These are phyloP conservation scores for Exophiala spinifera DNA, from an alignment of 2,329 filamentous ascomycete genomes.

Conservation along the genomic window DNA sequence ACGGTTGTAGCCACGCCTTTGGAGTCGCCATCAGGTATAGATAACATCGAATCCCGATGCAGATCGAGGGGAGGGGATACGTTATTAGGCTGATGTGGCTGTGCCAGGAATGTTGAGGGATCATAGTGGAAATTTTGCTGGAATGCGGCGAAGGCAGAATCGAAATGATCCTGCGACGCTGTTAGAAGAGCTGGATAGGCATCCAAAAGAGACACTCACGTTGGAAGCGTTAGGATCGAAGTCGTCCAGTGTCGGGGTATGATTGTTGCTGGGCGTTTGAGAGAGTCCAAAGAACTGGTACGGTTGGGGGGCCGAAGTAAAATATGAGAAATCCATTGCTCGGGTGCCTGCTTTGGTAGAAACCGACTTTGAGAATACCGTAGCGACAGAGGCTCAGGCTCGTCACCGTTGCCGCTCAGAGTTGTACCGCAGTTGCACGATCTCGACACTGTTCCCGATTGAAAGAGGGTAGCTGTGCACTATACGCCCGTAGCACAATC, in stretches of 20 bases:
- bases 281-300: slow-evolving; percentile 51
- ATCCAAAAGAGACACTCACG: slow-evolving; percentile 34
- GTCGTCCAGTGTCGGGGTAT: slow-evolving; percentile 43
- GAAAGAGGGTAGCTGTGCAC: too few relatives aligned
- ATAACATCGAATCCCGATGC: slow-evolving; percentile 33
- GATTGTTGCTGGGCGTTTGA: slow-evolving; percentile 35
- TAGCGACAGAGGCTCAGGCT: too few relatives aligned
- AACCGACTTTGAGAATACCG: too few relatives aligned
- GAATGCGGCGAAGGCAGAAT: slow-evolving; percentile 37
- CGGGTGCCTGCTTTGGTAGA: too few relatives aligned
- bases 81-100: slow-evolving; percentile 16
- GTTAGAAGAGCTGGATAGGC: slow-evolving; percentile 24
- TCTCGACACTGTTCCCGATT: too few relatives aligned
- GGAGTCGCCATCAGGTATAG: slow-evolving; percentile 33
- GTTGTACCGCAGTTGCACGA: too few relatives aligned
- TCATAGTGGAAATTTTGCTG: slow-evolving; percentile 40
- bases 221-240: slow-evolving; percentile 43
- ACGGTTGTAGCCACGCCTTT: slow-evolving; percentile 32
- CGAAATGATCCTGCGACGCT: slow-evolving; percentile 33
- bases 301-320: slow-evolving; percentile 38
- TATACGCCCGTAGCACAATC: too few relatives aligned
- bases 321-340: slow-evolving; percentile 58
- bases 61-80: slow-evolving; percentile 34
- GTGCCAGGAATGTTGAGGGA: slow-evolving; percentile 34
- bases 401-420: too few relatives aligned